Evolutionary conservation across 2,329 filamentous ascomycete genomes (phyloP).

Genomic region (Aspergillus floridensis): DNA sequence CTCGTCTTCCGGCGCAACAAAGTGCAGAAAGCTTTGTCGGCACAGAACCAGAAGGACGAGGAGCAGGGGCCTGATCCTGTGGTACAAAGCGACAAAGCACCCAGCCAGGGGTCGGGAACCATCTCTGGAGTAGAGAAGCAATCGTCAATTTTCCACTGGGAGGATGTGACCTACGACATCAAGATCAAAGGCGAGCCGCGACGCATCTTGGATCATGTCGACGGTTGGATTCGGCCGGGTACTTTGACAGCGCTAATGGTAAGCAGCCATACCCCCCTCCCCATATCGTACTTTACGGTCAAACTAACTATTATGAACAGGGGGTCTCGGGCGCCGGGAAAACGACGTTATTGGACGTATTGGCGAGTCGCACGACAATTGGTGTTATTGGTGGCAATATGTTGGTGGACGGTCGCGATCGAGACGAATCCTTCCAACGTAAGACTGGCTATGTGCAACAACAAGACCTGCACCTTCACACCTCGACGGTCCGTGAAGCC

Average conservation of each 20-base stretch:
- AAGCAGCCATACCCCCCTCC: slow-evolving; percentile 40
- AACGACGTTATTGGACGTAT: slow-evolving; percentile 57
- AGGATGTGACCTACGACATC: slow-evolving; percentile 74
- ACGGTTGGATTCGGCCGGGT: slow-evolving; percentile 53
- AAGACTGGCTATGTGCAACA: slow-evolving; percentile 67
- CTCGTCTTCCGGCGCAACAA: slow-evolving; percentile 7
- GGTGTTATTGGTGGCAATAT: slow-evolving; percentile 64
- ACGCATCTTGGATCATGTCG: slow-evolving; percentile 55
- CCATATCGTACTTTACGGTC: too few species aligned
- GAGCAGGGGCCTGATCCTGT: slow-evolving; percentile 2
- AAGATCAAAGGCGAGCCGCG: slow-evolving; percentile 70
- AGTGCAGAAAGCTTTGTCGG: not conserved
- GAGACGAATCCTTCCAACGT: slow-evolving; percentile 54
- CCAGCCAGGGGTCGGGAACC: not conserved
- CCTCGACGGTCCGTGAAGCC: slow-evolving; percentile 80
- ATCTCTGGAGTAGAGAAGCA: slow-evolving; percentile 40
- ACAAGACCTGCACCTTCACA: slow-evolving; percentile 73
- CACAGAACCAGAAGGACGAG: slow-evolving; percentile 1
- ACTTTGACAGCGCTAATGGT: slow-evolving; percentile 54
- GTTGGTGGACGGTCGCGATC: slow-evolving; percentile 59
- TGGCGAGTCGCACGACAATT: slow-evolving; percentile 57
- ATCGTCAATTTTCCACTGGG: slow-evolving; percentile 78
- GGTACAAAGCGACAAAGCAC: not conserved
- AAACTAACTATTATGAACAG: not conserved
- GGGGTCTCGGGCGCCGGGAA: slow-evolving; percentile 34